Evolutionary conservation across 257 asterid genomes (phyloP), one percentile per base, ranked within the genome.

Genomic region (Catharanthus roseus): DNA sequence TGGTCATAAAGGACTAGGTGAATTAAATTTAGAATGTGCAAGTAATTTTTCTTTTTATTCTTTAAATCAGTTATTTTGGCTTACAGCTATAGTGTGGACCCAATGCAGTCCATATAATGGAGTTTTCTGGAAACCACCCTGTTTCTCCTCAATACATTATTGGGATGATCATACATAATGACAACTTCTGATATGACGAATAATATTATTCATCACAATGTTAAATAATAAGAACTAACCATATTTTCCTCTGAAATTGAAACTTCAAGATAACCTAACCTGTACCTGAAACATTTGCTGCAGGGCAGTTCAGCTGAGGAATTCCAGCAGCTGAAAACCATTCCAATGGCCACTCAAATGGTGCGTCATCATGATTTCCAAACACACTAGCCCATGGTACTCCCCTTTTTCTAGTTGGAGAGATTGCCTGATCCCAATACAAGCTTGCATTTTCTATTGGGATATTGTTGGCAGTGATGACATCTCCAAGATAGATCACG

Each of bases 331-430:
- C 63, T 3, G 97, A 88, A 82, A 93, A 91, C 99, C 97, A 93
- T 24, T 91, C 96, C 68, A 91, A 54, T n/a, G 97, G 97, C 97
- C 97, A 93, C 74, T 79, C 93, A 41, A 91, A 91, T 16, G 88
- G 73, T 21, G 93, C 90, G 79, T 93, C 97, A n/a, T 91, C 99
- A 53, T 93, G 97, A 80, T 93, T 93, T 2, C 96, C 99, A 4
- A 93, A 91, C 31, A 93, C 77, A 31, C 86, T 84, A 73, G 92
- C 86, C 89, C 93, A 91, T 19, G 96, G 96, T 67, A 88, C 83
- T 56, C 90, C 85, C 42, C 93, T 75, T 47, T 67, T 76, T 80
- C 89, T 83, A 18, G 97, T 76, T 13, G 97, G 96, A 6, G 95
- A 86, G 62, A 91, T 41, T 7, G 99, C 97, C 68, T 81, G 84